Evolutionary conservation across 1,284 basidiomycete species (phyloP), one percentile per base, ranked within the genome.

Genomic region (Ustilago shanxiensis): DNA sequence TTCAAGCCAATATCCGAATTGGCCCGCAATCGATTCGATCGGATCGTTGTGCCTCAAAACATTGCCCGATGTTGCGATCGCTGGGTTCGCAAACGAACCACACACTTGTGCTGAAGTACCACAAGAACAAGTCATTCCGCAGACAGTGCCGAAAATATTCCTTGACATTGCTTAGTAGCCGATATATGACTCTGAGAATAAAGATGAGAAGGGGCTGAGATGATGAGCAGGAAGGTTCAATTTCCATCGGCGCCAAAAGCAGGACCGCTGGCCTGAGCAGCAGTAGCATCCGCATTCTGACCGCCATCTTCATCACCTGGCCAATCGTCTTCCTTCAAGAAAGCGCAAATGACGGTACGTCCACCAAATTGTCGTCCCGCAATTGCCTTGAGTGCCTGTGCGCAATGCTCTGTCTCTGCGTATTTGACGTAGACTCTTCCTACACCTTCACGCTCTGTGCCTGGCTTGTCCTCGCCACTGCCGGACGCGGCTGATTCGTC

Each of bases 351-450:
- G 81, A 97, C 96, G 53, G 93, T 93, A 79, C 95, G 89, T 1
- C 95, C 95, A 51, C 92, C 95, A 81, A 98, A 98, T 69, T 93
- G 93, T 61, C 95, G 89, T 16, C 95, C 95, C 14, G 95, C 95
- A 57, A 98, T 89, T 37, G 91, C 90, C 84, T 92, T 92, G 85
- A 98, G 89, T 33, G 93, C 95, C 66, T 86, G 87, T 44, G 88
- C 88, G 16, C 94, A 93, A 58, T 90, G 88, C 9, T 88, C 88
- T 7, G 91, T 86, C 49, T 91, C 88, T 31, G 76, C 79, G 86
- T 92, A 98, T 87, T 93, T 92, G 79, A 98, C 94, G 86, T 95
- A 98, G 18, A 98, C 95, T 56, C 95, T 90, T 18, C 95, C 95
- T 24, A 98, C 95, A 54, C 95, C 95, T 3, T 92, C 89, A 45